These are phyloP conservation scores for Scytalidium sp. DNA, from an alignment of 2,329 filamentous ascomycete species.

Conservation along the genomic window DNA sequence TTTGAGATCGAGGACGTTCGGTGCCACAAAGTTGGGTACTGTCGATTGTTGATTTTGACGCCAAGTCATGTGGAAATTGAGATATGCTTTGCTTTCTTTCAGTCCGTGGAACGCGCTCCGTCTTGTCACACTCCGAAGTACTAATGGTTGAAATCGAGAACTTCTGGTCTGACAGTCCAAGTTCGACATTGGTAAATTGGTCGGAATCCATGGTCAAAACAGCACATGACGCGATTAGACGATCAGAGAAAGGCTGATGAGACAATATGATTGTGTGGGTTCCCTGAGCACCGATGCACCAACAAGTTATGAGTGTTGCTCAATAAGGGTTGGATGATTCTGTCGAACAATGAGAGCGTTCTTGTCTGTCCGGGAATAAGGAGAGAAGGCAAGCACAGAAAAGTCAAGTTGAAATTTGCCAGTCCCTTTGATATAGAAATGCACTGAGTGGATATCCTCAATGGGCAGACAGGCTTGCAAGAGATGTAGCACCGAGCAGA, in stretches of 20 bases:
- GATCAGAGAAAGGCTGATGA: neutral
- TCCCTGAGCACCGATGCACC: too few relatives aligned
- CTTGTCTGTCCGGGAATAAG: neutral
- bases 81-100: neutral
- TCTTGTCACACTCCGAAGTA: neutral
- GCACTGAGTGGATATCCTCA: too few relatives aligned
- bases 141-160: neutral
- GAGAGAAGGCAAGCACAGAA: neutral
- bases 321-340: too few relatives aligned
- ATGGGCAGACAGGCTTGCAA: too few relatives aligned
- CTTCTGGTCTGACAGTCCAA: neutral
- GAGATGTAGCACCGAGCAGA: too few relatives aligned
- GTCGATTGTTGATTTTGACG: neutral
- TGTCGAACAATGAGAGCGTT: too few relatives aligned
- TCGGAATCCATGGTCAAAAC: neutral
- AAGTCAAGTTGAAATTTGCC: too few relatives aligned
- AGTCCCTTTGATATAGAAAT: too few relatives aligned
- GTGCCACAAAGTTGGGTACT: neutral
- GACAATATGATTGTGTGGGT: neutral
- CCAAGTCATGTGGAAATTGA: neutral
- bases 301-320: too few relatives aligned
- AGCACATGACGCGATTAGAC: neutral
- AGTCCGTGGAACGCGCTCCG: neutral
- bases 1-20: neutral
- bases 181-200: neutral